Percentiles rank a stretch among this genome's conserved stretches.
phyloP scores from a whole-genome alignment of 345 rosid genomes.

The Theobroma cacao region DNA sequence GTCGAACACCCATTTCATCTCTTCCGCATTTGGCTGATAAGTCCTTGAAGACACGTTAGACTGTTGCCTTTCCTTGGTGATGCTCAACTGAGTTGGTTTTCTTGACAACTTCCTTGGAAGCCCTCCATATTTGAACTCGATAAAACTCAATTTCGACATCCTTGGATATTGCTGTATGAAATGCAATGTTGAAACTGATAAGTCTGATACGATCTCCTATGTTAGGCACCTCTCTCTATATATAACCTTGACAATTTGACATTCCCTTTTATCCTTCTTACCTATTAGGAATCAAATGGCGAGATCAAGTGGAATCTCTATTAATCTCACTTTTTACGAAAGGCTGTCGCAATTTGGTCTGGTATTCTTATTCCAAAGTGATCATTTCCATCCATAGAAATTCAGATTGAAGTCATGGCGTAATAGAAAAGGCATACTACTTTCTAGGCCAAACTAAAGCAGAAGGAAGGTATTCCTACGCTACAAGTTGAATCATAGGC shows the following conservation, averaged over 20 bases:
- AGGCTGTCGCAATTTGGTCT: background rate
- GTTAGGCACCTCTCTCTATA: background rate
- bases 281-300: background rate
- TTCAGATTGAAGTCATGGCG: background rate
- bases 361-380: background rate
- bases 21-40: conserved; percentile 34
- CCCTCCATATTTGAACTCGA: conserved; percentile 23
- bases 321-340: background rate
- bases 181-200: background rate
- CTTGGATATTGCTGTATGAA: background rate
- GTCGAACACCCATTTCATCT: conserved; percentile 48
- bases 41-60: conserved; percentile 11
- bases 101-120: conserved; percentile 18
- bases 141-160: conserved; percentile 30
- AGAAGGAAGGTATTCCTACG: background rate
- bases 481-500: background rate
- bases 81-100: conserved; percentile 18
- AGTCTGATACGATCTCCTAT: background rate
- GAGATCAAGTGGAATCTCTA: background rate
- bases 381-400: background rate
- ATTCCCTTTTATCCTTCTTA: background rate
- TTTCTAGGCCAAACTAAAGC: background rate
- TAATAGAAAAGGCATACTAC: background rate
- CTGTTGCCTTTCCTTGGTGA: conserved; percentile 10
- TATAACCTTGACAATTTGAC: background rate